These are phyloP conservation scores for Lodderomyces metapsilosis DNA, from an alignment of 1,139 yeast genomes.

Conservation along the genomic window DNA sequence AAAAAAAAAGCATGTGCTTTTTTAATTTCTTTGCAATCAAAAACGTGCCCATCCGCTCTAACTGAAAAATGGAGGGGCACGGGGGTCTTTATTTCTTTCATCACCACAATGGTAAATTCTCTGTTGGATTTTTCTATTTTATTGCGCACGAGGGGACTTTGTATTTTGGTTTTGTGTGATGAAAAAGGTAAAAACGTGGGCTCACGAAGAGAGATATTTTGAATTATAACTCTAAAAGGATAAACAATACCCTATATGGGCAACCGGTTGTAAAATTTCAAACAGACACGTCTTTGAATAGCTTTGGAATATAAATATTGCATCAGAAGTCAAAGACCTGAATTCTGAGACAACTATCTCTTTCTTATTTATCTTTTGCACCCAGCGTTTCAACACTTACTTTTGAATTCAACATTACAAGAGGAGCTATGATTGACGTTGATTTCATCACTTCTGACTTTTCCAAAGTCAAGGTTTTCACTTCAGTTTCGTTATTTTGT, in stretches of 20 bases:
- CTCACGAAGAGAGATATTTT: neutral
- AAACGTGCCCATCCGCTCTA: too few relatives aligned
- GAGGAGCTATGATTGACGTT: slow-evolving; percentile 12
- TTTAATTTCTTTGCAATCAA: too few relatives aligned
- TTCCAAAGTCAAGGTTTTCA: slow-evolving; percentile 15
- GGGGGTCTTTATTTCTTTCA: too few relatives aligned
- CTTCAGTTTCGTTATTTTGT: slow-evolving; percentile 18
- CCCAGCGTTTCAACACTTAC: slow-evolving; percentile 2
- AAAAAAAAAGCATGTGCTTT: too few relatives aligned
- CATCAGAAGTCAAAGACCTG: neutral
- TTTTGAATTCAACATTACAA: slow-evolving; percentile 1
- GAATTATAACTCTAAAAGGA: neutral
- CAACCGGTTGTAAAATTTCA: neutral
- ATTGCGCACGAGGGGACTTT: slow-evolving; percentile 1
- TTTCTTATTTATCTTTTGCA: slow-evolving; percentile 1
- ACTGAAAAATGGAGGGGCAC: too few relatives aligned
- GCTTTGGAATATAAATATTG: neutral
- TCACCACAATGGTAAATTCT: too few relatives aligned
- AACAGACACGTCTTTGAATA: neutral
- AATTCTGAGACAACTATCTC: neutral
- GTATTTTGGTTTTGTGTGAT: neutral
- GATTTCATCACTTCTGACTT: slow-evolving; percentile 15
- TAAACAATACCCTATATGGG: neutral
- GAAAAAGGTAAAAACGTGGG: neutral
- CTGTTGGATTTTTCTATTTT: too few relatives aligned